A percentile compares a stretch with the other conserved stretches of the same genome.
Conservation (phyloP, 129 eudicot species). For the Artemisia annua region DNA sequence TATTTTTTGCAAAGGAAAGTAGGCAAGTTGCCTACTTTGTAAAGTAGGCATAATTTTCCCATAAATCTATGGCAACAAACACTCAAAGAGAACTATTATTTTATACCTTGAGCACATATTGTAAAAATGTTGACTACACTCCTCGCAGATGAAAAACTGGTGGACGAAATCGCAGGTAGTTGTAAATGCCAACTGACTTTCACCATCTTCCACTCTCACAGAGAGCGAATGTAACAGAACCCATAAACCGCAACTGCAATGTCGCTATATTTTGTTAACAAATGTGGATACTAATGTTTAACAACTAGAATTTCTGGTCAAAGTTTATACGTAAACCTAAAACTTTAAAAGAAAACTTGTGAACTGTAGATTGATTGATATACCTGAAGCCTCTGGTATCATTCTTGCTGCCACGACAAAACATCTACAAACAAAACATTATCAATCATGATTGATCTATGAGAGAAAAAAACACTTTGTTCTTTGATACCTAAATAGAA, state of each 20-base stretch:
- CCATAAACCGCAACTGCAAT: slow-evolving; percentile 95
- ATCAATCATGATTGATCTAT: neutral
- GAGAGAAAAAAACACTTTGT: neutral
- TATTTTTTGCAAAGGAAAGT: too few species aligned
- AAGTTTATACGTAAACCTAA: too few species aligned
- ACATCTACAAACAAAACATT: slow-evolving; percentile 53
- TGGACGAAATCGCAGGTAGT: slow-evolving; percentile 80
- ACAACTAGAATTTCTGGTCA: too few species aligned
- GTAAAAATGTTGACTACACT: slow-evolving; percentile 83
- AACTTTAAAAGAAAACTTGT: neutral
- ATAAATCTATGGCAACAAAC: neutral
- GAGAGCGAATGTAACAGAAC: slow-evolving; percentile 86
- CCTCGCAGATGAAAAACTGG: slow-evolving; percentile 85
- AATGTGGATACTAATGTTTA: too few species aligned
- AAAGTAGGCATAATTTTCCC: too few species aligned
- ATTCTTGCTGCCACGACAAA: slow-evolving; percentile 94
- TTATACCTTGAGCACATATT: slow-evolving; percentile 87
- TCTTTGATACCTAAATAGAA: slow-evolving; percentile 16
- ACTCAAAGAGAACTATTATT: neutral
- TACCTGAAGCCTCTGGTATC: slow-evolving; percentile 96
- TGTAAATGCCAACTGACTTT: slow-evolving; percentile 78
- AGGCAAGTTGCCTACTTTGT: too few species aligned
- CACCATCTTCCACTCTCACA: slow-evolving; percentile 89
- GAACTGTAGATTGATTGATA: slow-evolving; percentile 10
- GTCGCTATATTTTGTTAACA: slow-evolving; percentile 12